A percentile compares a stretch with the other conserved stretches of the same genome.
phyloP scores from a whole-genome alignment of 1,284 basidiomycete genomes.

The Leccinum proximum region DNA sequence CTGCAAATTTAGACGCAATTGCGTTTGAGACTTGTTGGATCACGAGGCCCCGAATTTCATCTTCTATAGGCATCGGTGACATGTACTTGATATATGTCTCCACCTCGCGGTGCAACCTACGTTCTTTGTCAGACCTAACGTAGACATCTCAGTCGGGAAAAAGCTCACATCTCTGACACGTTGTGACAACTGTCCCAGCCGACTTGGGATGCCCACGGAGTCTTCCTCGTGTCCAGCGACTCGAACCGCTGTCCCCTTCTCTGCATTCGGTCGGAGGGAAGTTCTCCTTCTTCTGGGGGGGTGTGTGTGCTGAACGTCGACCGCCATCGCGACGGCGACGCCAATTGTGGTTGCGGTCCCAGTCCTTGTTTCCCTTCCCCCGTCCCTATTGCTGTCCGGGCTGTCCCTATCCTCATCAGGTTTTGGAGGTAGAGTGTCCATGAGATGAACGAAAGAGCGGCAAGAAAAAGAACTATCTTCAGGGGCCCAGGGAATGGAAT shows the following conservation, averaged over 20 bases:
- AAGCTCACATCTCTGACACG: conserved; percentile 71
- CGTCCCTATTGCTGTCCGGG: no score
- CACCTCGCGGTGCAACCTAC: conserved; percentile 82
- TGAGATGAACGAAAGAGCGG: no score
- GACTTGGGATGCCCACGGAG: conserved; percentile 80
- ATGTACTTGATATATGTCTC: conserved; percentile 53
- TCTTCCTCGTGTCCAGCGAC: conserved; percentile 50
- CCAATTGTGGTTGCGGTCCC: no score
- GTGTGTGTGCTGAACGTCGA: no score
- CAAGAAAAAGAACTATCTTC: no score
- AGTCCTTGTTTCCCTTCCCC: no score
- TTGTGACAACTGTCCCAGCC: conserved; percentile 78
- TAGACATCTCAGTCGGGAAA: conserved; percentile 1
- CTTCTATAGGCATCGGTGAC: conserved; percentile 82
- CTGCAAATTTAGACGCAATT: conserved; percentile 67
- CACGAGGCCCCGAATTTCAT: conserved; percentile 78
- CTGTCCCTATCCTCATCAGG: no score
- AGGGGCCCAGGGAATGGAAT: no score
- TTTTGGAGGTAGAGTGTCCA: no score
- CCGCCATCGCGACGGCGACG: no score
- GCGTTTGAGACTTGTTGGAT: conserved; percentile 74
- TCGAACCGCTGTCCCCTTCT: conserved; percentile 45
- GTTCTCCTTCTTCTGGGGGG: no score
- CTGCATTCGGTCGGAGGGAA: no score
- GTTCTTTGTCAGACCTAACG: neutral